Conservation (phyloP, 352 stramenopile species). For the Pythium folliculosum region DNA sequence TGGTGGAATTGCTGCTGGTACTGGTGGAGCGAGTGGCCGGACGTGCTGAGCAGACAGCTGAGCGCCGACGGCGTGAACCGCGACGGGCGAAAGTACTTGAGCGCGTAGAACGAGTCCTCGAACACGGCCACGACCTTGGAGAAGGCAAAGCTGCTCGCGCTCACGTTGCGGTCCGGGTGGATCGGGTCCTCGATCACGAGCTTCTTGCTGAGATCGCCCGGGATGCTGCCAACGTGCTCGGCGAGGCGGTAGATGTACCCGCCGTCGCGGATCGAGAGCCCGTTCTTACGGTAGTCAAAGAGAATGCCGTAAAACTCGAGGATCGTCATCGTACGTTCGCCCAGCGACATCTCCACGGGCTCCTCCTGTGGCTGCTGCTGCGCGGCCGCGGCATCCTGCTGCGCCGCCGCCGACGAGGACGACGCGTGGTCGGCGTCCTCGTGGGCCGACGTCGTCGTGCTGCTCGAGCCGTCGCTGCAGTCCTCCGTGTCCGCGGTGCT, state of each 20-base stretch:
- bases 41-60: slow-evolving; percentile 76
- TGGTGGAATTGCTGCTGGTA: slow-evolving; percentile 26
- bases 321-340: slow-evolving; percentile 72
- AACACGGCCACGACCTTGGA: slow-evolving; percentile 83
- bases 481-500: slow-evolving; percentile 84
- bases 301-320: slow-evolving; percentile 87
- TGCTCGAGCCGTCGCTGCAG: slow-evolving; percentile 35
- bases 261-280: slow-evolving; percentile 79
- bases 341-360: slow-evolving; percentile 41
- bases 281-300: slow-evolving; percentile 86
- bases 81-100: slow-evolving; percentile 80
- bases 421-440: slow-evolving; percentile 19
- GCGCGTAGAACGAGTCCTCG: slow-evolving; percentile 83
- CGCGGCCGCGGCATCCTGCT: not conserved
- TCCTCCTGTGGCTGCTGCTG: slow-evolving; percentile 13
- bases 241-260: slow-evolving; percentile 86
- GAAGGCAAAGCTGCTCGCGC: slow-evolving; percentile 86
- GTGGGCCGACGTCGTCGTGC: slow-evolving; percentile 25
- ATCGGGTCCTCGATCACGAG: slow-evolving; percentile 91
- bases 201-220: slow-evolving; percentile 49
- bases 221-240: slow-evolving; percentile 38
- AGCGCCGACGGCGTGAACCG: slow-evolving; percentile 78
- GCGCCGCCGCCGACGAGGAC: not conserved
- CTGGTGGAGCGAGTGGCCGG: slow-evolving; percentile 47
- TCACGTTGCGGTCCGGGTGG: slow-evolving; percentile 84